These are phyloP conservation scores for Candida ovalis DNA, from an alignment of 805 yeast genomes.

Conservation along the genomic window DNA sequence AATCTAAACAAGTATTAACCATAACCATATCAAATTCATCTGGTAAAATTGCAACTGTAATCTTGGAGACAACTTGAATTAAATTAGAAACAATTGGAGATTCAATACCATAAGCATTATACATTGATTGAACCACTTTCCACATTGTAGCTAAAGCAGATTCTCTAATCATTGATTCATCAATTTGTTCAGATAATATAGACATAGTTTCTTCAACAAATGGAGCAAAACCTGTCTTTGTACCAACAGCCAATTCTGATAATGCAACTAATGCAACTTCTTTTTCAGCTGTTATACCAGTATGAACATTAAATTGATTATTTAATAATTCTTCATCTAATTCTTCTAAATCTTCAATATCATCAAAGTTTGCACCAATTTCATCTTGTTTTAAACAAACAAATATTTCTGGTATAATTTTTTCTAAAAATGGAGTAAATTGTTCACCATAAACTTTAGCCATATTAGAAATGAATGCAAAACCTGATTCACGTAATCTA, in stretches of 20 bases:
- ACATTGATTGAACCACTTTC: constrained; percentile 75
- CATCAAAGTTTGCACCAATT: constrained; percentile 59
- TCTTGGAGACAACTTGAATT: constrained; percentile 61
- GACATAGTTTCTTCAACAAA: constrained; percentile 69
- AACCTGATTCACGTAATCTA: constrained; percentile 91
- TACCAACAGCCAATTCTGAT: constrained; percentile 83
- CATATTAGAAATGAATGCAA: constrained; percentile 87
- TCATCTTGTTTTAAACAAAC: constrained; percentile 85
- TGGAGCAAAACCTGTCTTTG: constrained; percentile 74
- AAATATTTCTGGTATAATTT: constrained; percentile 79
- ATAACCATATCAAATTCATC: constrained; percentile 83
- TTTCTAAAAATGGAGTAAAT: constrained; percentile 79
- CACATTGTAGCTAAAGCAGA: constrained; percentile 79
- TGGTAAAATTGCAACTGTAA: constrained; percentile 57
- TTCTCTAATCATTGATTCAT: constrained; percentile 87
- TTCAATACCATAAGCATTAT: constrained; percentile 47
- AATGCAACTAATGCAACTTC: constrained; percentile 92
- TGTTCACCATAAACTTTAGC: constrained; percentile 93
- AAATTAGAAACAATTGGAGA: constrained; percentile 54
- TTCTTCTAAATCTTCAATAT: constrained; percentile 42
- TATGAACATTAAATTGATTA: constrained; percentile 79
- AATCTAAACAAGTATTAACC: constrained; percentile 76
- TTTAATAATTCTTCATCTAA: constrained; percentile 57
- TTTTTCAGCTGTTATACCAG: constrained; percentile 93
- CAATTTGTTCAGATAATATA: constrained; percentile 65